Evolutionary conservation across 2,329 filamentous ascomycete genomes (phyloP).

Genomic region (Botrytis squamosa): DNA sequence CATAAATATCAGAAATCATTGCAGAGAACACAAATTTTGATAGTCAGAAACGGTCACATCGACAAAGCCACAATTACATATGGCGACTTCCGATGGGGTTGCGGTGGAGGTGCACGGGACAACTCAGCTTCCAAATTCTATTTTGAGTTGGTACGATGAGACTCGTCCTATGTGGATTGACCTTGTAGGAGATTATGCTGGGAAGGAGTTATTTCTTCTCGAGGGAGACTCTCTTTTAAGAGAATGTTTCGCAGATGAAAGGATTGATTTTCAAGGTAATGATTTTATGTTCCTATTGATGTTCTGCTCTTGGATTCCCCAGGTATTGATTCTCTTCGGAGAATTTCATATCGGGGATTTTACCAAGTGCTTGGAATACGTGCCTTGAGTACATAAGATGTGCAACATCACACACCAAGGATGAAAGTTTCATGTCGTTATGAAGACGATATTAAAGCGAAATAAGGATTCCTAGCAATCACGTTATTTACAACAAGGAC

Average conservation of each 20-base stretch:
- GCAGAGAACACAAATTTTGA: neutral
- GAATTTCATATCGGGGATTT: neutral
- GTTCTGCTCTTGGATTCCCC: neutral
- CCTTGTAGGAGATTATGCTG: conserved; percentile 73
- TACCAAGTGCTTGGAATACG: neutral
- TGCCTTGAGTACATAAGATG: neutral
- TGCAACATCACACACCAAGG: neutral
- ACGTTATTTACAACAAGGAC: neutral
- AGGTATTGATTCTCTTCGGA: neutral
- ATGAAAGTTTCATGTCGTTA: neutral
- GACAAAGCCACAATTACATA: conserved; percentile 13
- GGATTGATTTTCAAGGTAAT: conserved; percentile 60
- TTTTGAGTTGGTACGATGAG: conserved; percentile 43
- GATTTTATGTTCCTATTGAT: neutral
- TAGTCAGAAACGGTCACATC: conserved; percentile 1
- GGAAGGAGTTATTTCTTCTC: conserved; percentile 69
- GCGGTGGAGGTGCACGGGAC: conserved; percentile 17
- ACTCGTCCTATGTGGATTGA: conserved; percentile 53
- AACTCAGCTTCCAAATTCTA: conserved; percentile 26
- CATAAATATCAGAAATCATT: conserved; percentile 7
- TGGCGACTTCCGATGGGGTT: conserved; percentile 19
- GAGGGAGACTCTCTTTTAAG: conserved; percentile 72
- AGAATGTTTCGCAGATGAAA: conserved; percentile 59
- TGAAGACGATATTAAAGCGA: neutral
- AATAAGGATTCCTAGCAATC: too few relatives aligned